A percentile compares a stretch with the other conserved stretches of the same genome.
Evolutionary conservation across 768 basidiomycete species (phyloP).

Genomic region (Pleurotus tuber-regium): DNA sequence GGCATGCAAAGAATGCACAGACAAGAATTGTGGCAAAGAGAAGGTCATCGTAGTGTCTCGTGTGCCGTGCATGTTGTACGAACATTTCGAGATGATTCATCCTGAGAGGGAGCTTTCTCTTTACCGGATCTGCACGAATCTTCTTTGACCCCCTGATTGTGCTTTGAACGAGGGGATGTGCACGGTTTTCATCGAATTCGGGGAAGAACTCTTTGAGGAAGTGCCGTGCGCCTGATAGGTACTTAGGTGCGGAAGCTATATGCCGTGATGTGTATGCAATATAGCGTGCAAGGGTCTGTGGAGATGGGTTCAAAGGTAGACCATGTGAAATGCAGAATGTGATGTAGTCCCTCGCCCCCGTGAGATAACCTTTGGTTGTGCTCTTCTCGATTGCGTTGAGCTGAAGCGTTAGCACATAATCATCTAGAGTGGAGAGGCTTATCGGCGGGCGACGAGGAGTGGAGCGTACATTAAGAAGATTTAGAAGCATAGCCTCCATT

Average conservation of each 20-base stretch:
- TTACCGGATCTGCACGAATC: slow-evolving; percentile 10
- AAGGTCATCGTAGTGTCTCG: neutral
- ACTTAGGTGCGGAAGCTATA: slow-evolving; percentile 16
- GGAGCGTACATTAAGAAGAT: neutral
- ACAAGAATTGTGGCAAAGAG: neutral
- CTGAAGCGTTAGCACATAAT: slow-evolving; percentile 15
- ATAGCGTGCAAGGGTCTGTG: slow-evolving; percentile 34
- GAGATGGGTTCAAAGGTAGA: slow-evolving; percentile 26
- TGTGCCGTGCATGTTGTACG: neutral
- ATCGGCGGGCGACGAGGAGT: neutral
- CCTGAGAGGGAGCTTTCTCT: slow-evolving; percentile 13
- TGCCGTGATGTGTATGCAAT: slow-evolving; percentile 30
- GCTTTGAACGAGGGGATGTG: slow-evolving; percentile 16
- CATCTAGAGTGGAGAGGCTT: slow-evolving; percentile 13
- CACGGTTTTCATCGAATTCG: slow-evolving; percentile 19
- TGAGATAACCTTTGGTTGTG: slow-evolving; percentile 16
- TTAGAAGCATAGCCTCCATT: slow-evolving; percentile 9
- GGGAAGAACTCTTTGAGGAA: slow-evolving; percentile 22
- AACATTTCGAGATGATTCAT: neutral
- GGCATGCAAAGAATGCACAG: slow-evolving; percentile 24
- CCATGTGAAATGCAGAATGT: slow-evolving; percentile 26
- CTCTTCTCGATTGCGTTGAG: slow-evolving; percentile 19
- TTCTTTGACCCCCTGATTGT: slow-evolving; percentile 19
- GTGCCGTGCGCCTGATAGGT: slow-evolving; percentile 22
- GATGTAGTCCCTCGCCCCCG: slow-evolving; percentile 21